A percentile compares a stretch with the other conserved stretches of the same genome.
Conservation (phyloP, 2,329 filamentous ascomycete species). For the Aspergillus arachidicola region DNA sequence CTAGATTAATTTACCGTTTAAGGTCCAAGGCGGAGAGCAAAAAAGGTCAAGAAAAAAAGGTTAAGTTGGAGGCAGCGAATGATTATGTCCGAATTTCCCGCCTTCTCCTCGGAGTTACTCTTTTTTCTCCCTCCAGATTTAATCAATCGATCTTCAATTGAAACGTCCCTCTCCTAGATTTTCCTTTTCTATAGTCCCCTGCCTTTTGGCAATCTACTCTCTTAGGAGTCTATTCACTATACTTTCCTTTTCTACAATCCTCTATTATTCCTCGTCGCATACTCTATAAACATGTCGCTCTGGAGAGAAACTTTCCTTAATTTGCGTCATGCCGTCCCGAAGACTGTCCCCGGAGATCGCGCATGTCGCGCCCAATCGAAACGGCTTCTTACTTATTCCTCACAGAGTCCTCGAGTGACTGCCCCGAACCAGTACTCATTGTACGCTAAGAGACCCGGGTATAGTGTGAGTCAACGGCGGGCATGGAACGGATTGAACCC, state of each 20-base stretch:
- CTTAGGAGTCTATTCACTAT: not conserved
- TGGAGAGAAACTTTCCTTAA: constrained; percentile 37
- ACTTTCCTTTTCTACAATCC: not conserved
- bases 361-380: constrained; percentile 30
- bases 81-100: constrained; percentile 27
- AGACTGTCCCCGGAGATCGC: constrained; percentile 60
- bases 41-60: not conserved
- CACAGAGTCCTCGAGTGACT: constrained; percentile 22
- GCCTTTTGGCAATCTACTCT: not conserved
- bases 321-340: constrained; percentile 55
- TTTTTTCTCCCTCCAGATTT: constrained; percentile 1
- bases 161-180: constrained; percentile 4
- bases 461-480: constrained; percentile 11
- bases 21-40: constrained; percentile 3
- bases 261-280: not conserved
- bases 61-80: constrained; percentile 6
- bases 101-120: constrained; percentile 14
- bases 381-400: constrained; percentile 31
- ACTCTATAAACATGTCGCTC: constrained; percentile 30
- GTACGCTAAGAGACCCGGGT: constrained; percentile 15
- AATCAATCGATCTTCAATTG: not conserved
- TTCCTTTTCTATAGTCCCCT: not conserved
- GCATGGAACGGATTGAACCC: constrained; percentile 28
- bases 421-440: constrained; percentile 16
- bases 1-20: not conserved